phyloP scores from a whole-genome alignment of 1,284 basidiomycete species.

The Austropuccinia psidii region DNA sequence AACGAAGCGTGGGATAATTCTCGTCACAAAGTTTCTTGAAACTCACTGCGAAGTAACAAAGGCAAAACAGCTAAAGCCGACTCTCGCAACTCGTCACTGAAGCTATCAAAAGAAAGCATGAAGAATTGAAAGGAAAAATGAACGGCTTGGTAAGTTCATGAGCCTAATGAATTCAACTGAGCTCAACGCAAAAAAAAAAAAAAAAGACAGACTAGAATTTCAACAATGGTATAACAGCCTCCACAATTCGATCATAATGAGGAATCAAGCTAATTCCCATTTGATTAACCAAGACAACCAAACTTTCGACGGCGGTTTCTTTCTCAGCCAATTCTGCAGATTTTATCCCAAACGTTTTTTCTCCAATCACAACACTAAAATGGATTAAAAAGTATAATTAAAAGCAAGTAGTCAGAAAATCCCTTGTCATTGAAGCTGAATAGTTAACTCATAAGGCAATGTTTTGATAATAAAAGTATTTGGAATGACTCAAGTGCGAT shows the following conservation, averaged over 20 bases:
- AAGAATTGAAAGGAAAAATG: not conserved
- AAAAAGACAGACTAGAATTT: slow-evolving; percentile 28
- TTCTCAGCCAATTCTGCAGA: slow-evolving; percentile 23
- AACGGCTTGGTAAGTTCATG: not conserved
- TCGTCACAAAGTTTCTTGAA: too few relatives aligned
- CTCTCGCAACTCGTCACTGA: slow-evolving; percentile 32
- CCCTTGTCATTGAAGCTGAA: not conserved
- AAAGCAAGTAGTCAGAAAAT: not conserved
- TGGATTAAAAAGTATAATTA: not conserved
- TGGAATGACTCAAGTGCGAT: not conserved
- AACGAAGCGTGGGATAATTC: not conserved
- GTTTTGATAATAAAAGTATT: not conserved
- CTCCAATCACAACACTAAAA: slow-evolving; percentile 27
- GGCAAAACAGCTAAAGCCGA: slow-evolving; percentile 22
- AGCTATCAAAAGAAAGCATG: not conserved
- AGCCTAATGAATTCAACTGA: not conserved
- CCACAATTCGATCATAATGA: slow-evolving; percentile 29
- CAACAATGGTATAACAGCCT: slow-evolving; percentile 21
- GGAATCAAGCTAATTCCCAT: slow-evolving; percentile 17
- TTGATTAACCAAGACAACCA: slow-evolving; percentile 9
- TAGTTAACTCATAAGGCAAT: not conserved
- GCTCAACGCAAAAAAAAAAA: too few relatives aligned
- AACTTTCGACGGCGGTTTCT: not conserved
- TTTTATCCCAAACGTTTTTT: slow-evolving; percentile 30
- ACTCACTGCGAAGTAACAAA: slow-evolving; percentile 20